These are phyloP conservation scores for Onygena corvina DNA, from an alignment of 2,329 filamentous ascomycete genomes.

Conservation along the genomic window DNA sequence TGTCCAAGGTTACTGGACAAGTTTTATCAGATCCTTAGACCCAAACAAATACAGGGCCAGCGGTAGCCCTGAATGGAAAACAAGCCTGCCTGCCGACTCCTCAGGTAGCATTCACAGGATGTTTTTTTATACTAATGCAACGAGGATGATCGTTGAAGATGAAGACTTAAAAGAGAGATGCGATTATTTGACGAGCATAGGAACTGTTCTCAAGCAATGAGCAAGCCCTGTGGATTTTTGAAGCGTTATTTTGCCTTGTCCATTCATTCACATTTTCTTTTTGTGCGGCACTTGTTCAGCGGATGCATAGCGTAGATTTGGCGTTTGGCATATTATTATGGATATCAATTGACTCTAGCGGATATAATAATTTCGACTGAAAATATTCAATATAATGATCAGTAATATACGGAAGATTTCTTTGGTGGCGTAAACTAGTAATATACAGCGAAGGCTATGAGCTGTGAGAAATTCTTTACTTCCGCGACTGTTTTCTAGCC, in stretches of 20 bases:
- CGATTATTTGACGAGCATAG: slow-evolving; percentile 40
- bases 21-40: slow-evolving; percentile 55
- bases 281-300: background rate
- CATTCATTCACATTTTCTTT: background rate
- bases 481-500: slow-evolving; percentile 44
- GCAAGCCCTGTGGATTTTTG: background rate
- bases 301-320: background rate
- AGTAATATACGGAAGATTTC: background rate
- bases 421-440: background rate
- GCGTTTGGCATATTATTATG: background rate
- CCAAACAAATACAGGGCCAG: slow-evolving; percentile 47
- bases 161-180: slow-evolving; percentile 35
- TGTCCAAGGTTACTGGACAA: slow-evolving; percentile 61
- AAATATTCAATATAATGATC: background rate
- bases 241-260: background rate
- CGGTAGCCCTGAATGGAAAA: slow-evolving; percentile 43
- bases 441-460: background rate
- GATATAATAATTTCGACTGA: background rate
- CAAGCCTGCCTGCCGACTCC: slow-evolving; percentile 25
- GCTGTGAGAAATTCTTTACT: background rate
- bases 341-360: background rate
- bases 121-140: slow-evolving; percentile 35
- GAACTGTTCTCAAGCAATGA: slow-evolving; percentile 38
- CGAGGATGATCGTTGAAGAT: slow-evolving; percentile 38
- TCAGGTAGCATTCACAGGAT: slow-evolving; percentile 28